Conservation (phyloP, 169 alveolate genomes). For the Fabrea salina region DNA sequence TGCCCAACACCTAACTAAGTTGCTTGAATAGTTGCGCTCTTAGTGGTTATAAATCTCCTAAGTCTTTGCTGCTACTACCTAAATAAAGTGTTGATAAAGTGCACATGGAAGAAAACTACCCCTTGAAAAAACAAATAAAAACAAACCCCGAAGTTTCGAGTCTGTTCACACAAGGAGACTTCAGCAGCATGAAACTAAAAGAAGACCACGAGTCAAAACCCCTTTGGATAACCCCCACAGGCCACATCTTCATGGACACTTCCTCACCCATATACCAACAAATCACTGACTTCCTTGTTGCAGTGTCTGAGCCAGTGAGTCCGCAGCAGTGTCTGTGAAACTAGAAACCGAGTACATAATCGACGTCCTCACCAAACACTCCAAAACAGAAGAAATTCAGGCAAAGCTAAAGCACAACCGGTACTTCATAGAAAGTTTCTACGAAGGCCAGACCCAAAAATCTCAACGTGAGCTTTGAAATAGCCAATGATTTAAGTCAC, state of each 20-base stretch:
- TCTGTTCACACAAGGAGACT: conserved; percentile 15
- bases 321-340: conserved; percentile 96
- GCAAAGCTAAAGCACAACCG: conserved; percentile 90
- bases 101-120: no score
- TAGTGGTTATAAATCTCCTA: no score
- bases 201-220: conserved; percentile 59
- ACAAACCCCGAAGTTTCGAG: no score
- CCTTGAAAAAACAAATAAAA: no score
- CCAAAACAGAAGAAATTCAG: conserved; percentile 87
- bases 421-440: conserved; percentile 91
- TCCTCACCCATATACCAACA: conserved; percentile 73
- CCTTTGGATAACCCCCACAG: conserved; percentile 54
- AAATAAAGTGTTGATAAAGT: no score
- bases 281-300: conserved; percentile 95
- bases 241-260: conserved; percentile 66
- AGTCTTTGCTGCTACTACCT: no score
- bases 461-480: no score
- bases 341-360: conserved; percentile 91
- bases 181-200: conserved; percentile 27
- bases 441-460: no score
- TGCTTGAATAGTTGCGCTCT: no score
- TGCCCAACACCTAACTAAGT: no score
- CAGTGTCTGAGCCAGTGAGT: conserved; percentile 97
- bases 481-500: no score
- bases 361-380: conserved; percentile 84